Evolutionary conservation across 2,329 filamentous ascomycete genomes (phyloP), one percentile per base, ranked within the genome.

Genomic region (Cercospora berteroae): DNA sequence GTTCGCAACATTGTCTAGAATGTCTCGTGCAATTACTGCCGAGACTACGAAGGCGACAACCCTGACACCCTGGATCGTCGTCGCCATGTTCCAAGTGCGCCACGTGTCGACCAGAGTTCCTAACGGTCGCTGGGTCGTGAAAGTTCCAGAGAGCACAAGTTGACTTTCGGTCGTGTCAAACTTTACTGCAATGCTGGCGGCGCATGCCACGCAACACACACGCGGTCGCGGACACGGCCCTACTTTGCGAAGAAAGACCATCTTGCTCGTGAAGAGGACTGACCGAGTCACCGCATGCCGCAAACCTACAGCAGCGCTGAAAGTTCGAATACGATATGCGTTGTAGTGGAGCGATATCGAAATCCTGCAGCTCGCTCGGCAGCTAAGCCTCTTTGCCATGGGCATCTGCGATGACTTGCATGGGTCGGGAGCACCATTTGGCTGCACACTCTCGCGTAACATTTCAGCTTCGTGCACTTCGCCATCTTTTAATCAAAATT

Each of bases 341-440:
- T 23, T 31, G 27, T 31, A 36, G 55, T 58, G 55, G 55, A 58
- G 55, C 27, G 55, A 58, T 58, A 58, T 58, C 36, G 48, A 16
- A 52, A 52, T 58, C 55, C 31, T 58, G 55, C 55, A 58, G 55
- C 55, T 58, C n/a, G 48, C 13, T 6, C 48, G 48, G 48, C 48
- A 52, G 48, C 48, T 52, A 52, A 52, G 48, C 48, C 48, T 52
- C 10, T 52, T 52, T 52, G 48, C 23, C 48, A 13, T 23, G 48
- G 27, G 8, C 55, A 58, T 58, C 55, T 58, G 27, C 55, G 55
- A 58, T 58, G 55, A 58, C 55, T 58, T 58, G 55, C 55, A 58
- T 58, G 27, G 27, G 27, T 58, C 25, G 55, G 29, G 55, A 58
- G 9, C 27, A 58, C 27, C 27, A 29, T 36, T 23, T 58, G n/a